Conservation (phyloP, 768 basidiomycete genomes). For the Paxillus involutus region DNA sequence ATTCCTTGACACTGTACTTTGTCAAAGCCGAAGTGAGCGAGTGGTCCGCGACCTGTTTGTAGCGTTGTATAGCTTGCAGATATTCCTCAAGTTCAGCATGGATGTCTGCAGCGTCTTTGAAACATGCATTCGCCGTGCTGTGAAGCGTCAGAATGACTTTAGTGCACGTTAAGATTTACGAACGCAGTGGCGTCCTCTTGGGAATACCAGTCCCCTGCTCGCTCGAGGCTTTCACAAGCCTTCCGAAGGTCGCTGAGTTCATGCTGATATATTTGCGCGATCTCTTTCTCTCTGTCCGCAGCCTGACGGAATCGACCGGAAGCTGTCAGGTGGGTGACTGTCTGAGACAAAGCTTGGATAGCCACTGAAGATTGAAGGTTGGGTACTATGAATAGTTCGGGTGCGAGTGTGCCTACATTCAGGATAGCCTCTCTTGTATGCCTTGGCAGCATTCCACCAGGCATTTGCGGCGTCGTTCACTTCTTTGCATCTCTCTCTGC, state of each 20-base stretch:
- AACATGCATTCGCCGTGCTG: conserved; percentile 94
- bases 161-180: conserved; percentile 29
- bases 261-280: conserved; percentile 90
- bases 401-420: conserved; percentile 58
- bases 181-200: conserved; percentile 97
- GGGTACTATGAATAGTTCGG: conserved; percentile 5
- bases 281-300: conserved; percentile 97
- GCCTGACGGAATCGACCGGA: conserved; percentile 94
- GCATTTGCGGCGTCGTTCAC: conserved; percentile 94
- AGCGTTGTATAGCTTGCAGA: conserved; percentile 79
- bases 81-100: conserved; percentile 89
- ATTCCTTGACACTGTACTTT: conserved; percentile 99
- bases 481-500: conserved; percentile 86
- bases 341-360: conserved; percentile 80
- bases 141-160: conserved; percentile 4
- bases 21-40: conserved; percentile 81
- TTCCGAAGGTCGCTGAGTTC: conserved; percentile 76
- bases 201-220: conserved; percentile 97
- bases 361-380: conserved; percentile 59
- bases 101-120: conserved; percentile 95
- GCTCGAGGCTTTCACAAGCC: conserved; percentile 88
- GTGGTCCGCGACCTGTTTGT: conserved; percentile 87
- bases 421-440: conserved; percentile 86
- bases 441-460: conserved; percentile 98
- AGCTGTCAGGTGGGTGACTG: conserved; percentile 79